Percentiles rank a stretch among this genome's conserved stretches.
Conservation (phyloP, 2,329 filamentous ascomycete genomes). For the Colletotrichum sp. region DNA sequence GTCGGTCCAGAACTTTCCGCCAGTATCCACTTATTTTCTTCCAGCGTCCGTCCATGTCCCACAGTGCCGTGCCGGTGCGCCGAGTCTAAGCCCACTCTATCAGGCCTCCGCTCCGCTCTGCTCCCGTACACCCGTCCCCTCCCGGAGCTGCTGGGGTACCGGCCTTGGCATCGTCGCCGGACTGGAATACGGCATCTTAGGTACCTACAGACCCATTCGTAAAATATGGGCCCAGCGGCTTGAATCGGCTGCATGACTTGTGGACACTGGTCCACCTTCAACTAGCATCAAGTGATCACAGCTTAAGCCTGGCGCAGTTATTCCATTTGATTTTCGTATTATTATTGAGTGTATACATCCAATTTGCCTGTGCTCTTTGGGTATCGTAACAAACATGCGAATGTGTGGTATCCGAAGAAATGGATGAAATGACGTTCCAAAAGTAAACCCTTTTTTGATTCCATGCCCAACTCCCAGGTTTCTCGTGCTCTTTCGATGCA, state of each 20-base stretch:
- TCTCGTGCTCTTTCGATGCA: not conserved
- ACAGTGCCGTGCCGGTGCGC: not conserved
- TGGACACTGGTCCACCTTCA: not conserved
- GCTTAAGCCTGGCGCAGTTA: not conserved
- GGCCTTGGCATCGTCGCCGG: not conserved
- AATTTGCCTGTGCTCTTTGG: slow-evolving; percentile 4
- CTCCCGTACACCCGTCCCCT: not conserved
- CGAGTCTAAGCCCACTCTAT: not conserved
- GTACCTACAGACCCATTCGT: no score
- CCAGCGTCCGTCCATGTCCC: not conserved
- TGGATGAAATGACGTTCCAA: not conserved
- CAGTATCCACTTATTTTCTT: not conserved
- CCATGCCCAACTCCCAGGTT: not conserved
- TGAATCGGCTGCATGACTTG: not conserved
- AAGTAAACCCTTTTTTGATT: not conserved
- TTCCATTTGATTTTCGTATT: not conserved
- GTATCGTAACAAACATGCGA: not conserved
- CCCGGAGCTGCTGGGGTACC: not conserved
- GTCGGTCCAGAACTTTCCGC: slow-evolving; percentile 3
- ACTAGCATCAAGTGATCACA: not conserved
- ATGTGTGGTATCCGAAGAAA: not conserved
- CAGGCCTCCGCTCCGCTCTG: not conserved
- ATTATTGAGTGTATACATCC: not conserved
- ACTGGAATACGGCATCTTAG: not conserved
- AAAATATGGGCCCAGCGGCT: not conserved